These are phyloP conservation scores for Triangularia setosa DNA, from an alignment of 2,329 filamentous ascomycete genomes.

Conservation along the genomic window DNA sequence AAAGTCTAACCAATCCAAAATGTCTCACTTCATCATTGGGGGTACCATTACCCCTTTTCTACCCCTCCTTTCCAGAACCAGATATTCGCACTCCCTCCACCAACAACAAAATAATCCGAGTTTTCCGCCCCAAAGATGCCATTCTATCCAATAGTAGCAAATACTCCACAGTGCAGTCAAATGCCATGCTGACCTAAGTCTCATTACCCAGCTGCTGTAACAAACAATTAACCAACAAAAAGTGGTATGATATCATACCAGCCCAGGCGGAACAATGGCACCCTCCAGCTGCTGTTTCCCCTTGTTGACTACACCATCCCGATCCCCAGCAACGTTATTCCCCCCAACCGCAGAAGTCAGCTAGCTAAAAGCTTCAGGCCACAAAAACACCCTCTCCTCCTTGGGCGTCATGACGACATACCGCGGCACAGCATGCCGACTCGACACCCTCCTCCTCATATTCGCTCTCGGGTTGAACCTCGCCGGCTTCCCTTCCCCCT, in stretches of 20 bases:
- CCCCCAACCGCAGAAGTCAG: constrained; percentile 38
- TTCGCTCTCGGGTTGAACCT: constrained; percentile 66
- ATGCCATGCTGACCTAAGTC: not conserved
- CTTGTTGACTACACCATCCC: not conserved
- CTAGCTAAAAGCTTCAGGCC: constrained; percentile 56
- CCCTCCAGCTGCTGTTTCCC: not conserved
- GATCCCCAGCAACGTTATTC: not conserved
- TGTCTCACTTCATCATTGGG: not conserved
- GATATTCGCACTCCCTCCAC: not conserved
- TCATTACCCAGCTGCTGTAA: not conserved
- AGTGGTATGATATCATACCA: not conserved
- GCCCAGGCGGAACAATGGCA: not conserved
- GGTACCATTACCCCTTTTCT: not conserved
- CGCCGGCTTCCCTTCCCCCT: constrained; percentile 55
- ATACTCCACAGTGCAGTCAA: not conserved
- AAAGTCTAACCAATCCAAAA: not conserved
- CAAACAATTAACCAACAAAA: not conserved
- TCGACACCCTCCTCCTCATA: constrained; percentile 61
- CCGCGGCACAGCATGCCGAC: constrained; percentile 48
- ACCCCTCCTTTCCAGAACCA: not conserved
- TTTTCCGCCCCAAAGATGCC: not conserved
- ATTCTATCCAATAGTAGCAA: not conserved
- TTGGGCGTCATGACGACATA: constrained; percentile 37
- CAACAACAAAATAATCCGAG: not conserved
- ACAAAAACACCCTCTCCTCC: constrained; percentile 58